Percentiles rank a stretch among this genome's conserved stretches.
These are phyloP conservation scores for Chrysophaeum taylorii DNA, from an alignment of 352 stramenopile species.

Conservation along the genomic window DNA sequence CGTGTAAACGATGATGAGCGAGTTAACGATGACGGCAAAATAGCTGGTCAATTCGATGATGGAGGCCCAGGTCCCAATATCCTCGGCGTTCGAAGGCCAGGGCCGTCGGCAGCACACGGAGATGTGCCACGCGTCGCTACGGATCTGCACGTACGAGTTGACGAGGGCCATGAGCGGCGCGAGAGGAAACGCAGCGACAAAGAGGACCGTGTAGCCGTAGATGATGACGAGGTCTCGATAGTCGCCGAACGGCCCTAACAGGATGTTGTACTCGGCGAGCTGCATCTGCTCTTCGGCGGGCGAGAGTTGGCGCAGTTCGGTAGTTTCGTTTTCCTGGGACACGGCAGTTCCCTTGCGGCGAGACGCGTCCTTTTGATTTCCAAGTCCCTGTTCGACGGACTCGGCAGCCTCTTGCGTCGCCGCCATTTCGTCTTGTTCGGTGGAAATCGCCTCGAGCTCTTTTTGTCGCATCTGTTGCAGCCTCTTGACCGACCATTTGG, in stretches of 20 bases:
- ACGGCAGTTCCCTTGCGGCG: background rate
- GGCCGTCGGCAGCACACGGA: conserved; percentile 30
- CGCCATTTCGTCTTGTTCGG: conserved; percentile 1
- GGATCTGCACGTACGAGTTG: conserved; percentile 78
- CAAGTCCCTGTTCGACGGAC: conserved; percentile 14
- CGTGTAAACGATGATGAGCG: conserved; percentile 67
- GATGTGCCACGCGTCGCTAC: conserved; percentile 73
- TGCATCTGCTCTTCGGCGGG: conserved; percentile 28
- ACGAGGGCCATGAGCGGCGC: conserved; percentile 65
- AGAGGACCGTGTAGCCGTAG: conserved; percentile 74
- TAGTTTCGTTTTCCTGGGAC: conserved; percentile 3
- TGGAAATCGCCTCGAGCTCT: no score
- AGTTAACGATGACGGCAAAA: conserved; percentile 67
- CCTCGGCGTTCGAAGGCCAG: conserved; percentile 41
- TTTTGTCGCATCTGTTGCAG: background rate
- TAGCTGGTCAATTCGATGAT: conserved; percentile 72
- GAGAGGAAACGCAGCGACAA: conserved; percentile 69
- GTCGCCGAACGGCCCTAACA: conserved; percentile 24
- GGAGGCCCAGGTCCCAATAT: conserved; percentile 67
- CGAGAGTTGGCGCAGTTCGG: background rate
- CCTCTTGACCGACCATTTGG: background rate
- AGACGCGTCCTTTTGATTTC: background rate
- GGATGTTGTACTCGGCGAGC: conserved; percentile 30
- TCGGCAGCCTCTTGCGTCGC: conserved; percentile 34
- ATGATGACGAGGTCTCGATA: conserved; percentile 52